Base-by-base conservation (phyloP, 805 yeast genomes). In the Lipomyces anomalus region DNA sequence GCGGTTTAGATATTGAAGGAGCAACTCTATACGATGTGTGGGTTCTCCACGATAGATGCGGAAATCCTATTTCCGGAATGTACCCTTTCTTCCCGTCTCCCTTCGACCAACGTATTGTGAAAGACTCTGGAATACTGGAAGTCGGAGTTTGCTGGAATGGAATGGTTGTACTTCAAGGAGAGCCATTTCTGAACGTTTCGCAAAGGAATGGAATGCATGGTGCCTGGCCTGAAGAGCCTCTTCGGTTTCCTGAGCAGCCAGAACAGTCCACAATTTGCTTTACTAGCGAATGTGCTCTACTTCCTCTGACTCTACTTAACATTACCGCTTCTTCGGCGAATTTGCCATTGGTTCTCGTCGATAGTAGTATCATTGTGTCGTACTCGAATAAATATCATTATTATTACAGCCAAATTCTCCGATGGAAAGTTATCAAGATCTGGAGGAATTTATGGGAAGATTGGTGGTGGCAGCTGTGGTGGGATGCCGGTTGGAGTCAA, bases 101-200 rank as follows among this genome's bases (percentile, higher is more conserved):
- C 2, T 22, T 24, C 3, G 53, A 48, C 26, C 38, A 36, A 16
- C 13, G 21, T n/a, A 18, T 23, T 9, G 44, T 42, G 2, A 32
- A 26, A 3, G 16, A 22, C 5, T 42, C 43, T 6, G 42, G 37
- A 4, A 22, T 46, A 2, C 42, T 48, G 2, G 50, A 48, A 20
- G 53, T 48, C 21, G 53, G 53, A 2, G 40, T 47, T 2, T 48
- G 53, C 33, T 48, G 53, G 53, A 48, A 48, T 29, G 53, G 49
- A 3, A 28, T 46, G 26, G 50, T 42, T 18, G 53, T 38, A 13
- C 42, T 48, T 46, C 40, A 36, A 11, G 47, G 50, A 4, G 46
- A 29, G 11, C 42, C 50, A 21, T 48, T 48, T 30, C 29, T 47
- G 41, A 22, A 44, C 37, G 21, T 13, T 34, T n/a, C n/a, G n/a